These are phyloP conservation scores for Teunomyces atbi DNA, from an alignment of 805 yeast species.

Conservation along the genomic window DNA sequence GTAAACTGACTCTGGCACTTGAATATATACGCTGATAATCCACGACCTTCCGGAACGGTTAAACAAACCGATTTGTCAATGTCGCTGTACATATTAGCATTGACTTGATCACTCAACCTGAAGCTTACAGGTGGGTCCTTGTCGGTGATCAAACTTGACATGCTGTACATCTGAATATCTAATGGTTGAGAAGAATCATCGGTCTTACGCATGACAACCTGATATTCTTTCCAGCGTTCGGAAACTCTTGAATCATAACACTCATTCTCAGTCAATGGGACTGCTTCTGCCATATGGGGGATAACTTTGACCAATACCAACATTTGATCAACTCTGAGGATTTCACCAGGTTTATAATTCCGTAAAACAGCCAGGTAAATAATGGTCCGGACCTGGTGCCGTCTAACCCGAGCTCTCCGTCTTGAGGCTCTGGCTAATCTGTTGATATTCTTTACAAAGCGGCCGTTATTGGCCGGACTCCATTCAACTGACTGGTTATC, in stretches of 20 bases:
- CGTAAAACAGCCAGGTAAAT: slow-evolving; percentile 24
- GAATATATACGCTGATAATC: slow-evolving; percentile 47
- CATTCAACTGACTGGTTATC: slow-evolving; percentile 9
- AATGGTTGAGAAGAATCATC: slow-evolving; percentile 52
- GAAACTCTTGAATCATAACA: slow-evolving; percentile 52
- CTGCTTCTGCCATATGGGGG: slow-evolving; percentile 11
- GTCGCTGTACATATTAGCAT: slow-evolving; percentile 56
- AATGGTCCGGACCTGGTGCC: slow-evolving; percentile 16
- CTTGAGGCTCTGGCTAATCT: slow-evolving; percentile 23
- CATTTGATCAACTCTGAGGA: slow-evolving; percentile 66
- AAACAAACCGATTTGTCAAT: slow-evolving; percentile 71
- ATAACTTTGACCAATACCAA: slow-evolving; percentile 58
- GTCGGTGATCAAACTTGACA: neutral
- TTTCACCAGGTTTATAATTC: slow-evolving; percentile 52
- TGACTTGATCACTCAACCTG: slow-evolving; percentile 15
- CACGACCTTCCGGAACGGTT: slow-evolving; percentile 26
- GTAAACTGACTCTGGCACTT: slow-evolving; percentile 52
- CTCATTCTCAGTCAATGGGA: slow-evolving; percentile 47
- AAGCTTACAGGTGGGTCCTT: slow-evolving; percentile 23
- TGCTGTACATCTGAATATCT: slow-evolving; percentile 58
- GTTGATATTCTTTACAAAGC: slow-evolving; percentile 19
- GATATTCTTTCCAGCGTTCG: slow-evolving; percentile 80
- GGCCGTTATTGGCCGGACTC: slow-evolving; percentile 15
- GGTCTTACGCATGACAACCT: slow-evolving; percentile 68
- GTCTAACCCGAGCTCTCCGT: slow-evolving; percentile 17